phyloP scores from a whole-genome alignment of 345 rosid genomes.

The Syzygium oleosum region DNA sequence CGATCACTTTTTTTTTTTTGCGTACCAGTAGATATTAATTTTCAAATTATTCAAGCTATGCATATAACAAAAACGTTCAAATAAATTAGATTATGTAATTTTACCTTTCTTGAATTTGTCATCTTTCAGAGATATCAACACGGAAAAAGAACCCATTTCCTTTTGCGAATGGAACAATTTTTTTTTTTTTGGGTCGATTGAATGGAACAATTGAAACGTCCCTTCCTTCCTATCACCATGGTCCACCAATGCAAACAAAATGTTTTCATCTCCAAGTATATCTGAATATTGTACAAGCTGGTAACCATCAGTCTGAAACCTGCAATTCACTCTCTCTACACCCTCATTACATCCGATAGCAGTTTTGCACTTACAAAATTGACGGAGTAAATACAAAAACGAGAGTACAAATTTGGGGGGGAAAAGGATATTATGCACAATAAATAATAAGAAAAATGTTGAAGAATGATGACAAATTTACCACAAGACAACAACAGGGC shows the following conservation, averaged over 20 bases:
- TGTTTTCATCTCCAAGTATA: background rate
- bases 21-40: no score
- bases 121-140: no score
- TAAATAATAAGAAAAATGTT: background rate
- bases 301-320: background rate
- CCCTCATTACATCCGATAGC: background rate
- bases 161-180: background rate
- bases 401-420: background rate
- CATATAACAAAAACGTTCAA: no score
- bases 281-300: background rate
- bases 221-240: background rate
- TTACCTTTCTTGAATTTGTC: no score
- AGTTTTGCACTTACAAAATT: background rate
- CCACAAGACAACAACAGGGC: background rate
- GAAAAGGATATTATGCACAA: background rate
- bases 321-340: background rate
- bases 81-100: no score
- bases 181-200: no score
- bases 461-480: background rate
- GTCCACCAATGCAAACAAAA: background rate
- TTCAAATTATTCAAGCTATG: no score
- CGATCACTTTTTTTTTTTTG: no score
- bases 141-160: no score
- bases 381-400: background rate
- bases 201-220: background rate